Percentiles rank a stretch among this genome's conserved stretches.
phyloP scores from a whole-genome alignment of 352 stramenopile species.

The Halophytophthora polymorphica region DNA sequence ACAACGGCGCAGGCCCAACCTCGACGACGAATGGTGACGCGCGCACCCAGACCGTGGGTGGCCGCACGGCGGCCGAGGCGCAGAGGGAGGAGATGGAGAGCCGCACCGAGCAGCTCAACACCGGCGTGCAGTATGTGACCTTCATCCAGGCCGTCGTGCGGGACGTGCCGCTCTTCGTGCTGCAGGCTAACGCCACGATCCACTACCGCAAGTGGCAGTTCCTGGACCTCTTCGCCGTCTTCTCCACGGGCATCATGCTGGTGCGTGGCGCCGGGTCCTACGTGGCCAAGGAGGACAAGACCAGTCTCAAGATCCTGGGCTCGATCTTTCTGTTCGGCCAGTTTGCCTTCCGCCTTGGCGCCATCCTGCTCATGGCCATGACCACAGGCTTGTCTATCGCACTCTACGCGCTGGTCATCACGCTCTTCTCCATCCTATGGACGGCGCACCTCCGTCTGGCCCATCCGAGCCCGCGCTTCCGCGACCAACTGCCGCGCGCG shows the following conservation, averaged over 20 bases:
- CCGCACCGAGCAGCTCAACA: conserved; percentile 14
- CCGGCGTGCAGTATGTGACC: conserved; percentile 41
- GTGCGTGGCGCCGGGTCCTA: conserved; percentile 39
- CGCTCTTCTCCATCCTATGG: conserved; percentile 29
- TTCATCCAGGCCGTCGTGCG: conserved; percentile 72
- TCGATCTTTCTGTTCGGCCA: conserved; percentile 54
- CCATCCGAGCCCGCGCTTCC: conserved; percentile 25
- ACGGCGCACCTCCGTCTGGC: conserved; percentile 35
- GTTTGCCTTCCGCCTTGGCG: conserved; percentile 53
- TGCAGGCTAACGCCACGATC: conserved; percentile 75
- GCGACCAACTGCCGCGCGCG: conserved; percentile 39
- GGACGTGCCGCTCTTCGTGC: conserved; percentile 67
- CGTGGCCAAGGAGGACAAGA: conserved; percentile 41
- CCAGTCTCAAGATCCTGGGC: conserved; percentile 26
- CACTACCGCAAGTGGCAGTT: conserved; percentile 79
- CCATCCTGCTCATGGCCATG: conserved; percentile 65
- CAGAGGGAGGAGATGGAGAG: conserved; percentile 1
- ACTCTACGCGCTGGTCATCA: conserved; percentile 35
- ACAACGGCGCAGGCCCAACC: background rate
- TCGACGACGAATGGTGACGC: background rate
- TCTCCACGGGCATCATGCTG: conserved; percentile 49
- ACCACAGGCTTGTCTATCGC: conserved; percentile 47
- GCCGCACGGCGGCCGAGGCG: conserved; percentile 4
- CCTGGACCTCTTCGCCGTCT: conserved; percentile 58
- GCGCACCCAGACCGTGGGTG: conserved; percentile 1